Base-by-base conservation (phyloP, 2,329 filamentous ascomycete species). In the Fusarium acutatum region DNA sequence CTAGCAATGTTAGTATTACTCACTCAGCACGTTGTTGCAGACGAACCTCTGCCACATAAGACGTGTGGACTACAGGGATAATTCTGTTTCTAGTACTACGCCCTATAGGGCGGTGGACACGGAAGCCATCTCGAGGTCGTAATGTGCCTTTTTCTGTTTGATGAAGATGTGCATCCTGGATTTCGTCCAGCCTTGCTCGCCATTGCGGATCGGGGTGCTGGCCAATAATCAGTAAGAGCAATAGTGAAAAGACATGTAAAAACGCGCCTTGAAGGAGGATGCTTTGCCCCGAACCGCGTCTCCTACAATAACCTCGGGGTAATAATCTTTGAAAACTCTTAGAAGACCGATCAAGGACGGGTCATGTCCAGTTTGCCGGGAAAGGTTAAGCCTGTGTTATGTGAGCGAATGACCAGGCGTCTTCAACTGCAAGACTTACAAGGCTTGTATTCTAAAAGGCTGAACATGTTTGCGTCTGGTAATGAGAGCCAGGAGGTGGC, bases 271-370 rank as follows among this genome's bases (percentile, higher is more conserved):
- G 80, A 92, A 92, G 2, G 89, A 86, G 8, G 89, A 88, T 2
- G 90, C 89, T 67, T 88, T 87, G 41, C 89, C 89, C 60, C 86
- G 85, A 35, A 90, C 88, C 8, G 89, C 85, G 72, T 92, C 92
- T 28, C 92, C 93, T 20, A 96, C 88, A 67, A 97, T 94, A 61
- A 97, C 94, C 80, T 97, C 94, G 0, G 94, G 94, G 77, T 96
- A 97, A 81, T 96, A 97, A 80, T 96, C 94, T 79, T 96, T 96
- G 84, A 92, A 97, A n/a, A 96, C 90, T 62, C 92, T 89, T 56
- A 97, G 84, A 24, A 97, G 85, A 7, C 93, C 93, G 41, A 93
- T 87, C 40, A 97, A 84, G 58, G 91, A 88, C 54, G 92, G 92
- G 63, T 97, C 94, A 77, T 93, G 92, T 24, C 91, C 92, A 9